Conservation (phyloP, 164 flowering plant species). For the Paratinospora sagittata region DNA sequence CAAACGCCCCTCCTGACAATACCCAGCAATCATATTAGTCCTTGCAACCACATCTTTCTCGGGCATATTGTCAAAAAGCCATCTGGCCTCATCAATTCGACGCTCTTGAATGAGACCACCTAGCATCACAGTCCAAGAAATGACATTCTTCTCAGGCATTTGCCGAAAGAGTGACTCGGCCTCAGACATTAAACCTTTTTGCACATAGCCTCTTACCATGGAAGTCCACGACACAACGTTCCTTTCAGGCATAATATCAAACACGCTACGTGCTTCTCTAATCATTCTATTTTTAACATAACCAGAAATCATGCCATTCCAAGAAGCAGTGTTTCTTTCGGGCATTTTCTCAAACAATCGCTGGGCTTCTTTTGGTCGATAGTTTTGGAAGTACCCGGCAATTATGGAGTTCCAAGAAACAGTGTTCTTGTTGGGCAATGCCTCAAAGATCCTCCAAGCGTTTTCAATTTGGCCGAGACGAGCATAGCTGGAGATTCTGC, state of each 20-base stretch:
- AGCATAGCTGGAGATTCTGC: slow-evolving; percentile 36
- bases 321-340: slow-evolving; percentile 31
- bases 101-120: slow-evolving; percentile 59
- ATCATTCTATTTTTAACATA: slow-evolving; percentile 52
- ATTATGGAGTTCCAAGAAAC: slow-evolving; percentile 63
- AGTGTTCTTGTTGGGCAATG: slow-evolving; percentile 33
- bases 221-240: slow-evolving; percentile 77
- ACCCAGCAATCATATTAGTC: slow-evolving; percentile 70
- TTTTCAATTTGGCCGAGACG: slow-evolving; percentile 46
- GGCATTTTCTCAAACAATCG: slow-evolving; percentile 50
- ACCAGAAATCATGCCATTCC: slow-evolving; percentile 69
- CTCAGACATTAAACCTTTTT: slow-evolving; percentile 45
- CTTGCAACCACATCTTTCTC: slow-evolving; percentile 66
- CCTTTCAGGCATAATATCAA: slow-evolving; percentile 56
- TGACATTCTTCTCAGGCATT: slow-evolving; percentile 75
- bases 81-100: slow-evolving; percentile 57
- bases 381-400: slow-evolving; percentile 51
- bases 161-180: slow-evolving; percentile 54
- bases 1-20: slow-evolving; percentile 49
- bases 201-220: slow-evolving; percentile 62
- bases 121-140: slow-evolving; percentile 79
- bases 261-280: slow-evolving; percentile 43
- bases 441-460: slow-evolving; percentile 55
- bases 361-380: slow-evolving; percentile 37
- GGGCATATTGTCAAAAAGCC: slow-evolving; percentile 57